These are phyloP conservation scores for Stagonosporopsis cucurbitacearum DNA, from an alignment of 2,329 filamentous ascomycete genomes.

Conservation along the genomic window DNA sequence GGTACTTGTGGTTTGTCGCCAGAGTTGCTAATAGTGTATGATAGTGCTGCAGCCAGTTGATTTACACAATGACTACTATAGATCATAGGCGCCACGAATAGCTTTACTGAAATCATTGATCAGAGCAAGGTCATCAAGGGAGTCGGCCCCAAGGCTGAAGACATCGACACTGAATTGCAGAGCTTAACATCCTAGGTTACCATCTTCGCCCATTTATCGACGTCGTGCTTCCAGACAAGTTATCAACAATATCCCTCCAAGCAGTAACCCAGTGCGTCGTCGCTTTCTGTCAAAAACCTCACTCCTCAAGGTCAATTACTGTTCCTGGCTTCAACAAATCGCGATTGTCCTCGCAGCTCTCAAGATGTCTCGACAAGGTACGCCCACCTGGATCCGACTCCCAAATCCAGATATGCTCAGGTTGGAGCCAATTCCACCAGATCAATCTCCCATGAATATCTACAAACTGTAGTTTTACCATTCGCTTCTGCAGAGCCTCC, in stretches of 20 bases:
- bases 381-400: background rate
- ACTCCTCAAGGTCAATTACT: too few relatives aligned
- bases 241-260: too few relatives aligned
- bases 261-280: too few relatives aligned
- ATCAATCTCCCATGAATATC: background rate
- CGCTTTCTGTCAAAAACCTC: too few relatives aligned
- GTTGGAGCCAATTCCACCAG: background rate
- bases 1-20: background rate
- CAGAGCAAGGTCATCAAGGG: slow-evolving; percentile 21
- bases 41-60: slow-evolving; percentile 1
- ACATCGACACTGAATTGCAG: slow-evolving; percentile 18
- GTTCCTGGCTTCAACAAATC: background rate
- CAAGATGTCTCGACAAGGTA: background rate
- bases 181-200: too few relatives aligned
- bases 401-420: background rate
- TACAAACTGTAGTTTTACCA: background rate
- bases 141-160: slow-evolving; percentile 29
- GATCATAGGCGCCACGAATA: slow-evolving; percentile 8
- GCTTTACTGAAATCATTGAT: slow-evolving; percentile 19
- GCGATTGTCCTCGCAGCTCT: background rate
- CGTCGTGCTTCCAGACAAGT: too few relatives aligned
- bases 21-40: background rate
- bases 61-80: slow-evolving; percentile 11
- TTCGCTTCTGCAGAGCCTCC: background rate
- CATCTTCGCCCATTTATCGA: too few relatives aligned